Percentiles rank a stretch among this genome's conserved stretches.
Conservation (phyloP, 2,329 filamentous ascomycete species). For the Epicoccum sorghinum region DNA sequence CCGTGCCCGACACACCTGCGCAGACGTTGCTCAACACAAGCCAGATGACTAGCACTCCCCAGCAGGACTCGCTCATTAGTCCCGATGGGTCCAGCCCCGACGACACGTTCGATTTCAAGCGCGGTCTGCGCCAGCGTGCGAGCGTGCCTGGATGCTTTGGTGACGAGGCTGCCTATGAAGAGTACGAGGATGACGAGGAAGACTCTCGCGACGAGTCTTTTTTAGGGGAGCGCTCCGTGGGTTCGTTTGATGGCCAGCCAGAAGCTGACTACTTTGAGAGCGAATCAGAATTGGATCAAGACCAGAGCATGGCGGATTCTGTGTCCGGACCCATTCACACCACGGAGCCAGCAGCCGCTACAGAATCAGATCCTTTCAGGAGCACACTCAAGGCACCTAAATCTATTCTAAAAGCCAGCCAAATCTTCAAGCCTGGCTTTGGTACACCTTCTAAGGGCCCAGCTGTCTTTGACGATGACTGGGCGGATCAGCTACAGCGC, state of each 20-base stretch:
- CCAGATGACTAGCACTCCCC: slow-evolving; percentile 43
- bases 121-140: slow-evolving; percentile 54
- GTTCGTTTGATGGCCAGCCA: slow-evolving; percentile 67
- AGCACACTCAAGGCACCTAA: slow-evolving; percentile 49
- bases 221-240: slow-evolving; percentile 91
- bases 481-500: slow-evolving; percentile 91
- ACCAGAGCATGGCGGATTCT: slow-evolving; percentile 78
- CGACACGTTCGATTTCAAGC: slow-evolving; percentile 63
- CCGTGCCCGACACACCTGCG: slow-evolving; percentile 54
- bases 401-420: slow-evolving; percentile 56
- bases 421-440: slow-evolving; percentile 38
- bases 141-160: slow-evolving; percentile 83
- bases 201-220: slow-evolving; percentile 69
- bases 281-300: slow-evolving; percentile 75
- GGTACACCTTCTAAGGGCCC: slow-evolving; percentile 61
- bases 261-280: slow-evolving; percentile 68
- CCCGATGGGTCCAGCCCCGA: slow-evolving; percentile 53
- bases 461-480: slow-evolving; percentile 74
- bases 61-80: slow-evolving; percentile 47
- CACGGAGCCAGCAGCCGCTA: slow-evolving; percentile 69
- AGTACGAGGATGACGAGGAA: slow-evolving; percentile 60
- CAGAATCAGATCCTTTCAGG: slow-evolving; percentile 36
- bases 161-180: slow-evolving; percentile 60
- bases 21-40: slow-evolving; percentile 36
- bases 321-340: slow-evolving; percentile 75